Evolutionary conservation across 495 filamentous ascomycete genomes (phyloP), one percentile per base, ranked within the genome.

Genomic region (Penicillium cosmopolitanum): DNA sequence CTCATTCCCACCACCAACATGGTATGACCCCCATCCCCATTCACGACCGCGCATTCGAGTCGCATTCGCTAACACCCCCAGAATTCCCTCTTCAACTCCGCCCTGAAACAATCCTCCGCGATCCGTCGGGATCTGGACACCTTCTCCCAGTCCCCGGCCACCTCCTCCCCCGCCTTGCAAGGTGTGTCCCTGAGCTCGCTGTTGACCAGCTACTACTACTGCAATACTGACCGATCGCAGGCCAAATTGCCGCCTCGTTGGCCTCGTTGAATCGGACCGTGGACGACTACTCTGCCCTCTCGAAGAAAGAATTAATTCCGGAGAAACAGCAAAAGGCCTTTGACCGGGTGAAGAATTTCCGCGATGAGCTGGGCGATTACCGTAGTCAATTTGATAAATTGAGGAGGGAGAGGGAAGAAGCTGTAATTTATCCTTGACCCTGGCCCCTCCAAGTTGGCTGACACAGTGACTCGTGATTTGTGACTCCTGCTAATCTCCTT

Each of bases 11-110:
- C 47, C 42, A 31, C 54, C 61, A 68, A n/a, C 16, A 68, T 68
- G 66, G 66, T 68, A 57, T 56, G 57, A 44, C 42, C 16, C 12
- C 11, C 34, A 23, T 23, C 23, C 21, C 28, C 28, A 9, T 31
- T 6, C 28, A 31, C 6, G 28, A 31, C 28, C 28, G 28, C 28
- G 28, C 28, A 31, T 31, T 31, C 15, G 36, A 38, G 15, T 38
- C 36, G 36, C 36, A 18, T 44, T 16, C 16, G 16, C 42, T 44
- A 18, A 35, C 51, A 42, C 28, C 8, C 5, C 25, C 36, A 88
- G 94, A 97, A 96, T 73, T 91, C 91, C 15, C 84, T 94, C 60
- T 97, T 97, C 84, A 97, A 97, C 75, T 94, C 92, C 16, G 94
- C 95, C 33, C 85, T 97, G 31, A 96, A 96, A 77, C 94, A 97